phyloP scores from a whole-genome alignment of 2,329 filamentous ascomycete genomes.

The Raffaelea ambrosiae region DNA sequence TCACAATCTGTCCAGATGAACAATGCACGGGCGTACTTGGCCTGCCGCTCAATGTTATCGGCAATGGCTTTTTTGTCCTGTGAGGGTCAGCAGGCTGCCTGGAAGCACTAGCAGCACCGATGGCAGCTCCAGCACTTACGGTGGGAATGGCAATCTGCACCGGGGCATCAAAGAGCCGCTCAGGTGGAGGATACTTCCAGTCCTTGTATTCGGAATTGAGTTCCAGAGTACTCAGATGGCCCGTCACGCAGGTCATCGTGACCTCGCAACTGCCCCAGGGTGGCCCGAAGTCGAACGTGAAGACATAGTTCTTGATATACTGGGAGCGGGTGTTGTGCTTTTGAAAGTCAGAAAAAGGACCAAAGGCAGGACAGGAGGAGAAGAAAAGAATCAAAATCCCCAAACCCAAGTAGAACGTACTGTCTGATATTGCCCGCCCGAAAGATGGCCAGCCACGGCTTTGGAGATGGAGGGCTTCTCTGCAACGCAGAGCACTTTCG shows the following conservation, averaged over 20 bases:
- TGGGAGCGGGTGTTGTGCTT: conserved; percentile 62
- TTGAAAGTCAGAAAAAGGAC: background rate
- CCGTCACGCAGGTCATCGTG: conserved; percentile 88
- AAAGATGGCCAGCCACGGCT: conserved; percentile 82
- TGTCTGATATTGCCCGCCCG: conserved; percentile 62
- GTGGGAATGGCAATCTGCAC: conserved; percentile 60
- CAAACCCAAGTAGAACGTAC: conserved; percentile 41
- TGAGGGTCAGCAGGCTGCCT: background rate
- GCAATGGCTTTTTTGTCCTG: conserved; percentile 75
- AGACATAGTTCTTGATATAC: conserved; percentile 92
- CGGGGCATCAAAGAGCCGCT: conserved; percentile 70
- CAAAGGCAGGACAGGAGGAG: background rate
- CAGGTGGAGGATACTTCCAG: conserved; percentile 76
- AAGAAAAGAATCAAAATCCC: background rate
- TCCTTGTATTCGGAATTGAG: conserved; percentile 66
- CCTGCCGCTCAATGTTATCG: conserved; percentile 74
- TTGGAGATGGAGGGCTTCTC: conserved; percentile 89
- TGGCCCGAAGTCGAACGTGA: conserved; percentile 77
- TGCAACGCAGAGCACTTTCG: conserved; percentile 47
- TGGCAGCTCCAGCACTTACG: too few relatives aligned
- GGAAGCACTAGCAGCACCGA: too few relatives aligned
- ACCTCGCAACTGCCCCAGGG: conserved; percentile 76
- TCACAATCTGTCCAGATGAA: conserved; percentile 99
- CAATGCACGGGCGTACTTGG: conserved; percentile 61
- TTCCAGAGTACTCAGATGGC: conserved; percentile 75